Evolutionary conservation across 306 rosid species (phyloP).

Genomic region (Prosopis cineraria): DNA sequence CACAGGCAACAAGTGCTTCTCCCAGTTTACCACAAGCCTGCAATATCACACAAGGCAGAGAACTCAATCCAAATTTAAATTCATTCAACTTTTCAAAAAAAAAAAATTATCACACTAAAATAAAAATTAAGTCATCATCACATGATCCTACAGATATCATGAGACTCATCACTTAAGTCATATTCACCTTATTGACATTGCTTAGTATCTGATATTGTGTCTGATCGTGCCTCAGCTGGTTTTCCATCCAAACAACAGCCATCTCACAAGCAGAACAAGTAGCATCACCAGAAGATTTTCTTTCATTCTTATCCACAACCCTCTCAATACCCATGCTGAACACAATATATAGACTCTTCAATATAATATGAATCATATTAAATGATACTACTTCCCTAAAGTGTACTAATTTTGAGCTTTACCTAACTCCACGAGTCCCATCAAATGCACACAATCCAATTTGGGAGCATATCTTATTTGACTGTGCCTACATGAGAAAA

Average conservation of each 20-base stretch:
- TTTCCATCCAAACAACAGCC: slow-evolving; percentile 87
- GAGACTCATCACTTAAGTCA: background rate
- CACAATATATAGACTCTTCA: background rate
- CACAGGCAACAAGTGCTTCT: slow-evolving; percentile 75
- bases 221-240: slow-evolving; percentile 66
- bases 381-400: background rate
- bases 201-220: slow-evolving; percentile 61
- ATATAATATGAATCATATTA: background rate
- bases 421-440: slow-evolving; percentile 72
- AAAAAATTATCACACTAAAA: background rate
- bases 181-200: slow-evolving; percentile 63
- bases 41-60: slow-evolving; percentile 4
- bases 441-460: slow-evolving; percentile 84
- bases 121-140: background rate
- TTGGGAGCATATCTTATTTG: slow-evolving; percentile 75
- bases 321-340: slow-evolving; percentile 71
- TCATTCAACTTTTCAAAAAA: background rate
- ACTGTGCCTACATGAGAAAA: slow-evolving; percentile 49
- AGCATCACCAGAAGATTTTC: slow-evolving; percentile 54
- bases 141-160: background rate
- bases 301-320: slow-evolving; percentile 56
- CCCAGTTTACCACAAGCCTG: slow-evolving; percentile 82
- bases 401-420: slow-evolving; percentile 19
- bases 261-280: slow-evolving; percentile 87
- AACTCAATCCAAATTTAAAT: background rate